Conservation (phyloP, 139 green algal genomes). For the Micractinium sp. region DNA sequence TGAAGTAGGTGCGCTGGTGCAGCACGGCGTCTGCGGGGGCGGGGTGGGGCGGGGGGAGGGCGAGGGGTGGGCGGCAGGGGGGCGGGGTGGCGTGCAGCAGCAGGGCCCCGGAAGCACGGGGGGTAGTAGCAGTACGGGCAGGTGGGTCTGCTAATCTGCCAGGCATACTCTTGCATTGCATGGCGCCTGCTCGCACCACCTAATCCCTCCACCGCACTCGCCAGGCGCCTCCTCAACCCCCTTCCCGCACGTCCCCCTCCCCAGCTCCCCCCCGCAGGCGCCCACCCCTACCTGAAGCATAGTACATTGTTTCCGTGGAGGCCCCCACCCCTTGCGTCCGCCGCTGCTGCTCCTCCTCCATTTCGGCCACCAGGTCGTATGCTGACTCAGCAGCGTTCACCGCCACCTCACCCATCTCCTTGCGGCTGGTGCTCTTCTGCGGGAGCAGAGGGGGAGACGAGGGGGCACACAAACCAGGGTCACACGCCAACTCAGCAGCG, state of each 20-base stretch:
- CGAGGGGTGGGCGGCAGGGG: not conserved
- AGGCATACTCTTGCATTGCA: no score
- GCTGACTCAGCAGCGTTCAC: slow-evolving; percentile 64
- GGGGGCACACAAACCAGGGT: not conserved
- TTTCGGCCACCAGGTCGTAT: slow-evolving; percentile 70
- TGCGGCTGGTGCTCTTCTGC: slow-evolving; percentile 29
- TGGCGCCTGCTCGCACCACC: no score
- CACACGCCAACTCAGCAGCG: no score
- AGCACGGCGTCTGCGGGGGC: slow-evolving; percentile 65
- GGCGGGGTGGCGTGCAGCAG: no score
- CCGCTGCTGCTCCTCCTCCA: slow-evolving; percentile 49
- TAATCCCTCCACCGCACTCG: no score
- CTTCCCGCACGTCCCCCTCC: no score
- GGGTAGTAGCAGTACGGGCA: not conserved
- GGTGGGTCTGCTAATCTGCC: no score
- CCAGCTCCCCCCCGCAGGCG: no score
- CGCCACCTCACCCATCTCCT: slow-evolving; percentile 60
- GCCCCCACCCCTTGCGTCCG: slow-evolving; percentile 33
- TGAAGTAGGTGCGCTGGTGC: slow-evolving; percentile 80
- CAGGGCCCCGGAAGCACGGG: not conserved
- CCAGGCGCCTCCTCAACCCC: not conserved
- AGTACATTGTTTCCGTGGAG: slow-evolving; percentile 28
- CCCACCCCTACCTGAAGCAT: not conserved
- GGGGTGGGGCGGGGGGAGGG: not conserved
- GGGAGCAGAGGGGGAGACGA: not conserved